Evolutionary conservation across 2,329 filamentous ascomycete species (phyloP), one percentile per base, ranked within the genome.

Genomic region (Cercospora sesami): DNA sequence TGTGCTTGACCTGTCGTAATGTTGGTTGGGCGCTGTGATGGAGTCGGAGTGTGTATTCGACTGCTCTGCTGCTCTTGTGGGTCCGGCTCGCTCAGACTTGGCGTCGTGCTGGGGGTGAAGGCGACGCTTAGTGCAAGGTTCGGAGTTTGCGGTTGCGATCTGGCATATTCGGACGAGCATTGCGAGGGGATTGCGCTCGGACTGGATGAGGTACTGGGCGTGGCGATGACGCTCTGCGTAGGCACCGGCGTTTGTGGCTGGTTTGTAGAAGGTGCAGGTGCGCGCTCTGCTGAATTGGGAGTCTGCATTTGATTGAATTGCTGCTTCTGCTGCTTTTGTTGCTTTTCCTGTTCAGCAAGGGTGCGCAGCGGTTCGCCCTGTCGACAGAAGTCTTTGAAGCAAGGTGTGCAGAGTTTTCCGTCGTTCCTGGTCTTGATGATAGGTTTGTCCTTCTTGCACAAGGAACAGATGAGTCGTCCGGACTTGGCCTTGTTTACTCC

Each of bases 401-500:
- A 69, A 21, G 30, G 33, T 8, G 68, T 69, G 28, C 68, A 69
- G 16, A 60, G 30, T 14, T 63, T 48, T 28, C 68, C 68, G 55
- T 69, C 68, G 45, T 68, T 69, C 48, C 36, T 63, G n/a, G 16
- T 26, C 6, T 18, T 61, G 18, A 16, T 1, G 7, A 68, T 48
- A 4, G 68, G 68, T 55, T 28, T 26, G n/a, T 68, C 59, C 51
- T 68, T 67, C 10, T 36, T n/a, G 51, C 68, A 69, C 12, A 16
- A n/a, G 9, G 36, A 18, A 23, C 68, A 69, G 53, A 39, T 53
- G 62, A 68, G 58, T 23, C 66, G 61, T 4, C 42, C 28, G n/a
- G 59, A 8, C 16, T 61, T 45, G 59, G 18, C 23, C 9, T 60
- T 45, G 59, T 10, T 18, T n/a, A 55, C n/a, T 1, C 23, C 8